phyloP scores from a whole-genome alignment of 2,329 filamentous ascomycete genomes.

The Thelonectria blattea region DNA sequence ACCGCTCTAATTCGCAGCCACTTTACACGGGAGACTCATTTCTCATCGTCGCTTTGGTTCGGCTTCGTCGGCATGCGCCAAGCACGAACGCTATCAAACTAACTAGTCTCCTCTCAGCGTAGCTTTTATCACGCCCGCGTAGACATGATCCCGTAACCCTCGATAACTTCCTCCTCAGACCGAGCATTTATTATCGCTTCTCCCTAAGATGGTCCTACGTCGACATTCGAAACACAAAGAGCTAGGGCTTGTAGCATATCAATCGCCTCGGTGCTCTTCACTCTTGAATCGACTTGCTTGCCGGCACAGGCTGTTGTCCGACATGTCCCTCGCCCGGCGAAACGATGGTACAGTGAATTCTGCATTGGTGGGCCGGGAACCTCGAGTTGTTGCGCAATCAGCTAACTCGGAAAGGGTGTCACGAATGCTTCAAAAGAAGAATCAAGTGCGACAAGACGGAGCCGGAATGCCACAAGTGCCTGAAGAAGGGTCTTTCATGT shows the following conservation, averaged over 20 bases:
- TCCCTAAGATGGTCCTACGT: background rate
- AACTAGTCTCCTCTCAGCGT: background rate
- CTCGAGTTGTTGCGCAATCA: background rate
- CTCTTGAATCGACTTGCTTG: background rate
- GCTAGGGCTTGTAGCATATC: too few relatives aligned
- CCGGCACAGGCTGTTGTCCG: background rate
- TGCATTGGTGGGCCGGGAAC: background rate
- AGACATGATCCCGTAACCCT: background rate
- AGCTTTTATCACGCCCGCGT: background rate
- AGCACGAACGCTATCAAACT: background rate
- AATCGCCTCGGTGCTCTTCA: too few relatives aligned
- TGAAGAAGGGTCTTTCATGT: constrained; percentile 47
- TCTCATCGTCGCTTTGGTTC: background rate
- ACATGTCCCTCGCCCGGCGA: background rate
- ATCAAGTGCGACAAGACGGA: constrained; percentile 48
- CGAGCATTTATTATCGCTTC: background rate
- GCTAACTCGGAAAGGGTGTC: constrained; percentile 39
- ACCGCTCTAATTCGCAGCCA: too few relatives aligned
- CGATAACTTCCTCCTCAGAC: background rate
- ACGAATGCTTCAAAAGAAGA: constrained; percentile 47
- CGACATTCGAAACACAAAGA: too few relatives aligned
- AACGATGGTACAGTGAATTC: background rate
- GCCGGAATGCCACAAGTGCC: constrained; percentile 47
- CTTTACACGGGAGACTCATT: too few relatives aligned
- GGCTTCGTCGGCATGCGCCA: too few relatives aligned